Evolutionary conservation across 1,284 basidiomycete genomes (phyloP), one percentile per base, ranked within the genome.

Genomic region (Kwoniella shivajii): DNA sequence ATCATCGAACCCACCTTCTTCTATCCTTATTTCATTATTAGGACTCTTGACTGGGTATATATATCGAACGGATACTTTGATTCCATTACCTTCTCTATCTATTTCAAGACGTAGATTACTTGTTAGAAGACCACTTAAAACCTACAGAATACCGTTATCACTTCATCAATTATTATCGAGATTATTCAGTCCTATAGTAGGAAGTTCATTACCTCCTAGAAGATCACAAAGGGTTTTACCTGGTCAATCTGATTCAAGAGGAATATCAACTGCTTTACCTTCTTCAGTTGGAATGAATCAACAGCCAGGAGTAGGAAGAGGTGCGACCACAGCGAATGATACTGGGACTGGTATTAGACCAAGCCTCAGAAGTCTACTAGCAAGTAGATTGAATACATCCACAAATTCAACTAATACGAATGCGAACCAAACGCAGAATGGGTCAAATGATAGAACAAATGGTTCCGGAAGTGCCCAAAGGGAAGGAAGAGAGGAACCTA

Each of bases 41-140:
- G 91, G 91, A 26, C 60, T 91, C 10, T 60, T 88, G 5, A 79
- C 85, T 6, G 90, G 92, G 81, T 86, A 67, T 78, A 89, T 54
- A 41, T 93, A 92, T 72, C 86, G 89, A 43, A 88, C 89, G 13
- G 89, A 92, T 73, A 82, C 87, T 30, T 85, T 85, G 14, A 66
- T 74, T 45, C 64, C 71, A 22, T 56, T 74, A 9, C 72, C 73
- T 2, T 65, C 64, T 1, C 59, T 73, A 27, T 57, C 63, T 2
- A 65, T 68, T 16, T 66, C 67, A n/a, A 57, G 68, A 2, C 50
- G 65, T 20, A 46, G 66, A 10, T 61, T 69, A 14, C 69, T 66
- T 37, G 48, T 48, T 6, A 52, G 51, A 34, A 54, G 64, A 10
- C 64, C 74, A 49, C 80, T 93, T 27, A 89, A 90, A 65, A 77